Conservation (phyloP, 2,329 filamentous ascomycete species). For the Penicillium sclerotigenum region DNA sequence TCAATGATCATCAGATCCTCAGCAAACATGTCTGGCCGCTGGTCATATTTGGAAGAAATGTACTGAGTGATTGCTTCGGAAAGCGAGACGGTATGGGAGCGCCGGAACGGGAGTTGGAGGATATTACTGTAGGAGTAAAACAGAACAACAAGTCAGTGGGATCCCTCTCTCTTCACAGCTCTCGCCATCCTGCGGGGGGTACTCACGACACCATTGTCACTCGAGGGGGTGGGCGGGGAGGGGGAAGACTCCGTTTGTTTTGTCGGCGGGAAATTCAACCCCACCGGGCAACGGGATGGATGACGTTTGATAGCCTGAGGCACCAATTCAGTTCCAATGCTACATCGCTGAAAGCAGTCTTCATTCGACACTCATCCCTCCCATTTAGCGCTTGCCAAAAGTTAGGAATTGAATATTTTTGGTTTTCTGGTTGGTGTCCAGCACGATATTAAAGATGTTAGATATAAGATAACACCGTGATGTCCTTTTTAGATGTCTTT, state of each 20-base stretch:
- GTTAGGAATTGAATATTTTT: not conserved
- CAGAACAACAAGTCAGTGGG: not conserved
- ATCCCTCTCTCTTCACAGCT: not conserved
- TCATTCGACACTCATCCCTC: not conserved
- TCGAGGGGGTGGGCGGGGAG: no score
- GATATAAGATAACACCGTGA: no score
- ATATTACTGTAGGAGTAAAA: conserved; percentile 39
- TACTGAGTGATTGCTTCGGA: conserved; percentile 85
- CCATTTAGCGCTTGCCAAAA: not conserved
- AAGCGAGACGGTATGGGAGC: conserved; percentile 73
- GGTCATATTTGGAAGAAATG: conserved; percentile 97
- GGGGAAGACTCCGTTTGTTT: conserved; percentile 27
- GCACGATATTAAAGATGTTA: no score
- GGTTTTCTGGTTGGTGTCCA: no score
- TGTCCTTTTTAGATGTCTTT: no score
- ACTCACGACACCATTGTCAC: conserved; percentile 39
- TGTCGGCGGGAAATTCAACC: conserved; percentile 28
- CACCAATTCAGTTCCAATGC: not conserved
- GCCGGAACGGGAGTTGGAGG: conserved; percentile 82
- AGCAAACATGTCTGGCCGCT: conserved; percentile 95
- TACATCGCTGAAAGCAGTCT: not conserved
- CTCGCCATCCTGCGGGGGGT: not conserved
- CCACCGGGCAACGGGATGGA: conserved; percentile 30
- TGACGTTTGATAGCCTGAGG: conserved; percentile 33
- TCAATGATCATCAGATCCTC: conserved; percentile 86